A percentile compares a stretch with the other conserved stretches of the same genome.
Evolutionary conservation across 768 basidiomycete species (phyloP).

Genomic region (Cytidiella melzeri): DNA sequence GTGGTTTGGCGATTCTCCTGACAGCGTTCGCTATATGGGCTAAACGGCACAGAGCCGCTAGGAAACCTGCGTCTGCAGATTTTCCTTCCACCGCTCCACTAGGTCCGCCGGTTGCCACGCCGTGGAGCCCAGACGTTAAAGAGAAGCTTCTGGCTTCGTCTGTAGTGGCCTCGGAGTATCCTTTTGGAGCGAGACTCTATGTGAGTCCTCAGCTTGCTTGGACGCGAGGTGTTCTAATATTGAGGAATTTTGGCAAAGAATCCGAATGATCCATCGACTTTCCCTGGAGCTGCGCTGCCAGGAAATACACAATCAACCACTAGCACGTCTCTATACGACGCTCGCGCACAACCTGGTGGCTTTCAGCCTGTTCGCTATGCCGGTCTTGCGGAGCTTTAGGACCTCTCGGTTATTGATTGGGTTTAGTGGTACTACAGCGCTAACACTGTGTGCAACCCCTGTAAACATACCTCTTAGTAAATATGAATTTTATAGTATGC

Average conservation of each 20-base stretch:
- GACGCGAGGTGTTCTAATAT: background rate
- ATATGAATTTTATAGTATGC: too few relatives aligned
- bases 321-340: too few relatives aligned
- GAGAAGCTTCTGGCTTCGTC: background rate
- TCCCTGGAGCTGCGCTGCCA: conserved; percentile 5
- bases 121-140: background rate
- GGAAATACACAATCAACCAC: too few relatives aligned
- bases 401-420: too few relatives aligned
- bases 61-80: conserved; percentile 2
- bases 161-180: background rate
- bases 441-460: too few relatives aligned
- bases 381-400: too few relatives aligned
- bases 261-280: conserved; percentile 8
- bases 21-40: background rate
- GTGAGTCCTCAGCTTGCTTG: background rate
- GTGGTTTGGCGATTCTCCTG: background rate
- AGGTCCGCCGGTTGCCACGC: too few relatives aligned
- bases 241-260: conserved; percentile 1
- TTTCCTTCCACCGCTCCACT: background rate
- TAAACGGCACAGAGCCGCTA: background rate
- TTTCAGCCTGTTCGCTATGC: too few relatives aligned
- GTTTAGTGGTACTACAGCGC: too few relatives aligned
- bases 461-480: too few relatives aligned
- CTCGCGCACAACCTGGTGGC: too few relatives aligned
- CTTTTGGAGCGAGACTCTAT: background rate